Evolutionary conservation across 768 basidiomycete species (phyloP), one percentile per base, ranked within the genome.

Genomic region (Cystoderma amianthinum): DNA sequence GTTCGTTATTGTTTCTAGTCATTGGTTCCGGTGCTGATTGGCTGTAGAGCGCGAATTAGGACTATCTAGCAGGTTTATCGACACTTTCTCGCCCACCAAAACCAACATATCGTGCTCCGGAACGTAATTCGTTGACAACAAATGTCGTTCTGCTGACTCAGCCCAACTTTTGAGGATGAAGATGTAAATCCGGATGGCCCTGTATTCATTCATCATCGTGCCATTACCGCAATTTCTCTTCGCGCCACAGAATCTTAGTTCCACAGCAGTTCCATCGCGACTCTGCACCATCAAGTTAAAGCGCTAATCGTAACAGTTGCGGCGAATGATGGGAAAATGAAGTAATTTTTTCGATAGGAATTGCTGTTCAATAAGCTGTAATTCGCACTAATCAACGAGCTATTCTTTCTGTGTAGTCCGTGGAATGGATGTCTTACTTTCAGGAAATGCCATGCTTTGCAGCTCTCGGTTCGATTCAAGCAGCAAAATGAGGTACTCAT

Each of bases 321-420:
- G 59, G 59, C 63, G 45, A 53, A n/a, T n/a, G 63, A 46, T 86
- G 89, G 48, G 92, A 96, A 50, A 85, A 95, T 52, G n/a, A n/a
- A n/a, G n/a, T n/a, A n/a, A n/a, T n/a, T n/a, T n/a, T n/a, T n/a
- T n/a, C n/a, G n/a, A n/a, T n/a, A n/a, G n/a, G n/a, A n/a, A 96
- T 97, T 42, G 89, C 88, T 11, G 92, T 91, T 4, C 95, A 97
- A 55, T 78, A 94, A 4, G 88, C 85, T 1, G 87, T 82, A 0
- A 82, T 76, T 5, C 75, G 89, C 10, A 93, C 92, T 1, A 94
- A 80, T 46, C 94, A 86, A 28, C 84, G 85, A 5, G 82, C 95
- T 18, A 78, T 96, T 18, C 58, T 76, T 1, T 85, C 86, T 10
- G 80, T 93, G 0, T 87, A 91, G 49, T 69, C 79, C 3, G n/a